Conservation (phyloP, 164 flowering plant species). For the Euptelea pleiosperma region DNA sequence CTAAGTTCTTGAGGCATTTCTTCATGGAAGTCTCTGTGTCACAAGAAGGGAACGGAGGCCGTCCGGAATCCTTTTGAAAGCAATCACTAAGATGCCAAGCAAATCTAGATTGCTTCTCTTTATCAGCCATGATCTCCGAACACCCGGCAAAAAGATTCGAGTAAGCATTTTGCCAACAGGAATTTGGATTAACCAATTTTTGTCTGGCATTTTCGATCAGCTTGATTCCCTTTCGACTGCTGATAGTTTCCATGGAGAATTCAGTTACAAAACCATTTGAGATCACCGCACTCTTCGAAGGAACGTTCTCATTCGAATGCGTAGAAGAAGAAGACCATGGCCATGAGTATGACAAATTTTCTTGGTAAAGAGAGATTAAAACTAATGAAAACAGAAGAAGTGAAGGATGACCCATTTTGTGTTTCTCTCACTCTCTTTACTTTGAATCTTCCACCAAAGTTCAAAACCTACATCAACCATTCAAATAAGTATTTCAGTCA, state of each 20-base stretch:
- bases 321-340: conserved; percentile 41
- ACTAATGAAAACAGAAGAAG: conserved; percentile 15
- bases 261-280: conserved; percentile 27
- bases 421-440: conserved; percentile 10
- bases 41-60: conserved; percentile 52
- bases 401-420: not conserved
- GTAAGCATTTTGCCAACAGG: conserved; percentile 72
- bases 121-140: conserved; percentile 46
- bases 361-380: conserved; percentile 15
- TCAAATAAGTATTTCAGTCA: no score
- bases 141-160: conserved; percentile 49
- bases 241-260: conserved; percentile 43
- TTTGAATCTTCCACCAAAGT: no score
- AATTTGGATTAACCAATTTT: conserved; percentile 32
- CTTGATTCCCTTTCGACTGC: conserved; percentile 34
- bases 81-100: conserved; percentile 79
- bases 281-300: no score
- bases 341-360: conserved; percentile 23
- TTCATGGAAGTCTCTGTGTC: conserved; percentile 35
- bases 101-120: conserved; percentile 52
- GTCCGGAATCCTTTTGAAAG: conserved; percentile 61
- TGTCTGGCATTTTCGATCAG: conserved; percentile 41
- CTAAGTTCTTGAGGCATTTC: conserved; percentile 44
- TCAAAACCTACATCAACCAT: no score
- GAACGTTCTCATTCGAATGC: not conserved